Evolutionary conservation across 768 basidiomycete genomes (phyloP).

Genomic region (Clavaria fumosa): DNA sequence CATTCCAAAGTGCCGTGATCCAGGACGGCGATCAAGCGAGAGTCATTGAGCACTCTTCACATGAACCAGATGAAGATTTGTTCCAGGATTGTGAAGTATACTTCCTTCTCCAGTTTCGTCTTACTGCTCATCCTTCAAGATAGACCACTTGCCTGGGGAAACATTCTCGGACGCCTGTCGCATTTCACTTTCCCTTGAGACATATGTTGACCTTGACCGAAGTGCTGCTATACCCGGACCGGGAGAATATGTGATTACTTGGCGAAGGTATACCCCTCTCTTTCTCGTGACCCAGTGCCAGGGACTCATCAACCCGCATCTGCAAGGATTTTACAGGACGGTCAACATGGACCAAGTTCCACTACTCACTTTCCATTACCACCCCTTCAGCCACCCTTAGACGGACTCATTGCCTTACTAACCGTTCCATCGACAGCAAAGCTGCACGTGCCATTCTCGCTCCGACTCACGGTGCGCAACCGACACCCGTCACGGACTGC

Average conservation of each 20-base stretch:
- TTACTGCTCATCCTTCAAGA: neutral
- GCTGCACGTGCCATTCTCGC: slow-evolving; percentile 43
- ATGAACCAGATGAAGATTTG: slow-evolving; percentile 25
- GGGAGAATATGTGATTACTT: slow-evolving; percentile 44
- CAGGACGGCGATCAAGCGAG: slow-evolving; percentile 31
- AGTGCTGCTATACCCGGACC: slow-evolving; percentile 28
- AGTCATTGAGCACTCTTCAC: slow-evolving; percentile 38
- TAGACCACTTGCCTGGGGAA: slow-evolving; percentile 55
- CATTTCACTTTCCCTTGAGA: slow-evolving; percentile 29
- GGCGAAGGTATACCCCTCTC: slow-evolving; percentile 38
- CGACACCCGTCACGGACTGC: slow-evolving; percentile 46
- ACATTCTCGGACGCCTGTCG: slow-evolving; percentile 42
- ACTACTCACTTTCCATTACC: slow-evolving; percentile 47
- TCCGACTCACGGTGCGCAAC: slow-evolving; percentile 52
- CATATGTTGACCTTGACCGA: slow-evolving; percentile 22
- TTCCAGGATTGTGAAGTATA: slow-evolving; percentile 31
- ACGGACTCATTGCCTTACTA: slow-evolving; percentile 52
- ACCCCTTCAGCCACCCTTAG: slow-evolving; percentile 38
- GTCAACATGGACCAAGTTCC: too few species aligned
- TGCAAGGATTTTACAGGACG: too few species aligned
- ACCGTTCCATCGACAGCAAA: slow-evolving; percentile 43
- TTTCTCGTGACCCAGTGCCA: neutral
- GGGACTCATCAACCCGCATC: neutral
- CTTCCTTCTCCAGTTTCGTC: neutral
- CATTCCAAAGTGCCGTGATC: slow-evolving; percentile 4